phyloP scores from a whole-genome alignment of 2,329 filamentous ascomycete species.

The Fonsecaea pugnacius region DNA sequence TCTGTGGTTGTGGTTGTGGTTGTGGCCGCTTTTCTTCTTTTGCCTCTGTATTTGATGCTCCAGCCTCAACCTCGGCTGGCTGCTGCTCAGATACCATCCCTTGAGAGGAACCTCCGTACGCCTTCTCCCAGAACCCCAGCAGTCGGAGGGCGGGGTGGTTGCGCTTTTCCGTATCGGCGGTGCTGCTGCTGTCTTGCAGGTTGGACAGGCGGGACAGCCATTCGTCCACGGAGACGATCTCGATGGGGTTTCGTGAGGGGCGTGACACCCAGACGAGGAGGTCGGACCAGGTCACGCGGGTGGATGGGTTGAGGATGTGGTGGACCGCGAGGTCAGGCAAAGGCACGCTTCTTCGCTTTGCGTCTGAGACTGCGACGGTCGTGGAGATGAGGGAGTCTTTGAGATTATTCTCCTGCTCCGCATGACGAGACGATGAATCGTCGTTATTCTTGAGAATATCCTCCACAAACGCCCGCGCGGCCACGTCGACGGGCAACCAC shows the following conservation, averaged over 20 bases:
- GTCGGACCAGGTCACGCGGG: conserved; percentile 17
- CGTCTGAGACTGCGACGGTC: neutral
- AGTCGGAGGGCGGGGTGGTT: conserved; percentile 56
- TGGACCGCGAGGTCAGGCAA: conserved; percentile 43
- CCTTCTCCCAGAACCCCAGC: conserved; percentile 56
- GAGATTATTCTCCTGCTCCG: neutral
- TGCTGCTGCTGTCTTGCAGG: conserved; percentile 32
- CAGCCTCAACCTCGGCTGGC: neutral
- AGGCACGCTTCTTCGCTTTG: neutral
- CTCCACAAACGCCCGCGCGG: conserved; percentile 45
- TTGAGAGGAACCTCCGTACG: conserved; percentile 39
- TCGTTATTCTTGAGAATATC: conserved; percentile 1
- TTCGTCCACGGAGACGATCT: conserved; percentile 48
- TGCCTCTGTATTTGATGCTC: neutral
- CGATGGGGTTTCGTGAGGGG: conserved; percentile 26
- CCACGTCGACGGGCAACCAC: conserved; percentile 53
- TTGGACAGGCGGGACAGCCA: conserved; percentile 52
- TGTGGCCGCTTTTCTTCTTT: neutral
- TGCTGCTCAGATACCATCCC: no score
- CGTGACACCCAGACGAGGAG: conserved; percentile 13
- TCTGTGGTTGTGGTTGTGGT: neutral
- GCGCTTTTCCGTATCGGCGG: conserved; percentile 41
- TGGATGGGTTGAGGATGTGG: conserved; percentile 56
- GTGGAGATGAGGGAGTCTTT: neutral
- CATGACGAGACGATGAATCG: neutral